These are phyloP conservation scores for Ananas comosus DNA, from an alignment of 176 grass and related monocot species.

Conservation along the genomic window DNA sequence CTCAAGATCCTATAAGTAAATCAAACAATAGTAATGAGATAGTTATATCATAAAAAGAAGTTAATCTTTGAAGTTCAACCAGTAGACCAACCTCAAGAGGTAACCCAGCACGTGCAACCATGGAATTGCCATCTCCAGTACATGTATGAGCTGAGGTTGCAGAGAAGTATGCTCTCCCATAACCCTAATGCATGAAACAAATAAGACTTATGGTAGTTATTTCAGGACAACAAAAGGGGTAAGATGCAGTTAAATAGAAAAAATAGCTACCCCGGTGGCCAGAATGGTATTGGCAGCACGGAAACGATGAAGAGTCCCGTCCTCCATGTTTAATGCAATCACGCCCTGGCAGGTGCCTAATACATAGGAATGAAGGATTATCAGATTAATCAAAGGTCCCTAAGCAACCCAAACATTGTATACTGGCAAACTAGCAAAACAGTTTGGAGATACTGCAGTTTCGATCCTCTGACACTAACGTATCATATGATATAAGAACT, in stretches of 20 bases:
- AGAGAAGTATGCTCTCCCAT: constrained; percentile 90
- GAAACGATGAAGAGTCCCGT: constrained; percentile 95
- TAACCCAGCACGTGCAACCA: constrained; percentile 96
- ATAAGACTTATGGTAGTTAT: constrained; percentile 15
- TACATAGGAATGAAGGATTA: constrained; percentile 9
- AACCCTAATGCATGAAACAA: constrained; percentile 38
- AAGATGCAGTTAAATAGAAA: neutral
- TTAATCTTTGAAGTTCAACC: neutral
- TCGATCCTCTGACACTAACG: no score
- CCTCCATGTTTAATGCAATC: constrained; percentile 98
- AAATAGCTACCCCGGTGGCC: constrained; percentile 63
- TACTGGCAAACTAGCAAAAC: no score
- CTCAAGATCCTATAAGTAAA: constrained; percentile 72
- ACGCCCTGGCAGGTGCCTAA: constrained; percentile 72
- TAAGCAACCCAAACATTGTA: neutral
- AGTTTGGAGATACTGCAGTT: no score
- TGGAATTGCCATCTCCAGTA: constrained; percentile 98
- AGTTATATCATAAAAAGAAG: neutral
- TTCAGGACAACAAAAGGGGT: neutral
- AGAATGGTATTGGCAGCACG: constrained; percentile 72
- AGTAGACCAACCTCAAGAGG: constrained; percentile 49
- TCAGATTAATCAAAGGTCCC: neutral
- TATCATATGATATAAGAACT: no score
- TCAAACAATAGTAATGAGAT: neutral
- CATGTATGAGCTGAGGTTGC: constrained; percentile 98